Percentiles rank a stretch among this genome's conserved stretches.
Conservation (phyloP, 176 grass and related monocot genomes). For the Oryza nivara region DNA sequence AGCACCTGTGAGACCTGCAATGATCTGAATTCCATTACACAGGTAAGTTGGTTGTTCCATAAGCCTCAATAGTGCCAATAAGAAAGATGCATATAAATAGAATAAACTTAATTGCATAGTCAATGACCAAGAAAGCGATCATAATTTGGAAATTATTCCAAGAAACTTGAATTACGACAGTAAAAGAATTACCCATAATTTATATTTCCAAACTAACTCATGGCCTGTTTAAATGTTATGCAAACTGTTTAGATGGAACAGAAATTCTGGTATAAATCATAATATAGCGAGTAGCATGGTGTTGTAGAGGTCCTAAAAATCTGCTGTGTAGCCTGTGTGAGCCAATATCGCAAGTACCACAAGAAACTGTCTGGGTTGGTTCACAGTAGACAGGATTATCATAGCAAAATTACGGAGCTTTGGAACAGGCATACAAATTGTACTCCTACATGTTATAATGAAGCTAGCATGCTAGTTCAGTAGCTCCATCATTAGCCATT, state of each 20-base stretch:
- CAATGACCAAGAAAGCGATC: neutral
- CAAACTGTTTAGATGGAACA: neutral
- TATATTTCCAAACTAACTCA: neutral
- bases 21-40: conserved; percentile 55
- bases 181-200: neutral
- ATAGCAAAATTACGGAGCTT: neutral
- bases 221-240: neutral
- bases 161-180: neutral
- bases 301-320: neutral
- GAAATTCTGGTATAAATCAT: neutral
- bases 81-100: conserved; percentile 24
- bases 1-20: conserved; percentile 64
- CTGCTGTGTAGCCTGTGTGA: neutral
- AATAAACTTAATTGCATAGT: neutral
- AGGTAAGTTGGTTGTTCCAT: conserved; percentile 31
- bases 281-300: neutral
- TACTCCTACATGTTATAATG: neutral
- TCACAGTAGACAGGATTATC: neutral
- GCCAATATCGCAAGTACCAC: neutral
- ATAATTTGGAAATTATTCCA: conserved; percentile 7
- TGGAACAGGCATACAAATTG: neutral
- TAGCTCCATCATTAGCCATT: neutral
- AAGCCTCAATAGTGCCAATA: neutral
- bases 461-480: neutral
- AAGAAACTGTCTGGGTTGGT: neutral